These are phyloP conservation scores for Arthrobotrys musiformis DNA, from an alignment of 2,329 filamentous ascomycete species.

Conservation along the genomic window DNA sequence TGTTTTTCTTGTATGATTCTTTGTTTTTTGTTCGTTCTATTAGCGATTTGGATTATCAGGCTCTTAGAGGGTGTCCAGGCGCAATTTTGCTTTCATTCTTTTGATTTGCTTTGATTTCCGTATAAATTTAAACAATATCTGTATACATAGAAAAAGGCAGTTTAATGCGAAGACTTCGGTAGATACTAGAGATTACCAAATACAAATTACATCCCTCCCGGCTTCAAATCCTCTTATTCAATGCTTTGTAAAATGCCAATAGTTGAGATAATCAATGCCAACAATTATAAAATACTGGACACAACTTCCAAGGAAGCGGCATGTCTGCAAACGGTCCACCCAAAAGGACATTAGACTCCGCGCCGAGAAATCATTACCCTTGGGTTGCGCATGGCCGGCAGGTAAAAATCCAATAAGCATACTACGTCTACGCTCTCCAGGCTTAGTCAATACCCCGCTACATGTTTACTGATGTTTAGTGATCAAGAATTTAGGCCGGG, in stretches of 20 bases:
- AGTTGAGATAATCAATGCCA: constrained; percentile 12
- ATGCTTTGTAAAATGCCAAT: constrained; percentile 19
- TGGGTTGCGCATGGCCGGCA: not conserved
- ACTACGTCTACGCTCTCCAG: not conserved
- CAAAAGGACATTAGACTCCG: constrained; percentile 1
- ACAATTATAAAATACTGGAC: not conserved
- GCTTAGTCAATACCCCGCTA: constrained; percentile 45
- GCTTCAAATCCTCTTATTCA: constrained; percentile 6
- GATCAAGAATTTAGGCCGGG: constrained; percentile 26
- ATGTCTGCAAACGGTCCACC: constrained; percentile 16
- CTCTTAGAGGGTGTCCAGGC: constrained; percentile 56
- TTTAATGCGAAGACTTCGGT: not conserved
- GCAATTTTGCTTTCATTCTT: constrained; percentile 28
- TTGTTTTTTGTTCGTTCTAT: constrained; percentile 20
- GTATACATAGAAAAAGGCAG: constrained; percentile 5
- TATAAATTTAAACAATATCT: not conserved
- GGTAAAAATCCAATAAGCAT: not conserved
- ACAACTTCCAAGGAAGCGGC: not conserved
- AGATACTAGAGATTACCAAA: constrained; percentile 13
- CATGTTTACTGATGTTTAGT: constrained; percentile 48
- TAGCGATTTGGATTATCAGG: constrained; percentile 53
- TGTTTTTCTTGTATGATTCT: constrained; percentile 6
- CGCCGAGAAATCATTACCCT: not conserved
- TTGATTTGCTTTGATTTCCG: not conserved
- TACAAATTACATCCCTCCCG: constrained; percentile 16